Evolutionary conservation across 495 filamentous ascomycete species (phyloP).

Genomic region (Penicillium samsonianum): DNA sequence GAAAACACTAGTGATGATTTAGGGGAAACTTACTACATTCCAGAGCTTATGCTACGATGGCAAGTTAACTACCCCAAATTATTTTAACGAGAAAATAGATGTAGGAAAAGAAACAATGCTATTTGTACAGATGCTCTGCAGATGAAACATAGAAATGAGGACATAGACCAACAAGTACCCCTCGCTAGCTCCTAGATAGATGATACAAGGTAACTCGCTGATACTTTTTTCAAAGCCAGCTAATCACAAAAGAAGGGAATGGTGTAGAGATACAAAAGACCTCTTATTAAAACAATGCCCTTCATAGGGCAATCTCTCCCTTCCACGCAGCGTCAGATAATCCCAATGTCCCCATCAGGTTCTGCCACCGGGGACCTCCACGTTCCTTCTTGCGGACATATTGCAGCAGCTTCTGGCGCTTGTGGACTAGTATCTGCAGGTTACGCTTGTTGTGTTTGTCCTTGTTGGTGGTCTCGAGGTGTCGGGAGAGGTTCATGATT

Average conservation of each 20-base stretch:
- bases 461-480: slow-evolving; percentile 53
- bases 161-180: slow-evolving; percentile 16
- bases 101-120: slow-evolving; percentile 17
- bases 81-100: background rate
- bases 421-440: slow-evolving; percentile 80
- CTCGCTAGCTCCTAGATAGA: slow-evolving; percentile 14
- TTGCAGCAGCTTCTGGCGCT: slow-evolving; percentile 79
- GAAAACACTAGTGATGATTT: background rate
- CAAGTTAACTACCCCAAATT: background rate
- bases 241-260: slow-evolving; percentile 12
- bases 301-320: slow-evolving; percentile 77
- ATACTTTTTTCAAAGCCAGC: slow-evolving; percentile 17
- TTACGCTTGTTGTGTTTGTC: slow-evolving; percentile 96
- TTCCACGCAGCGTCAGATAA: slow-evolving; percentile 84
- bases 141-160: slow-evolving; percentile 8
- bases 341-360: slow-evolving; percentile 78
- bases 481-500: slow-evolving; percentile 75
- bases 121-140: slow-evolving; percentile 30
- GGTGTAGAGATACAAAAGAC: slow-evolving; percentile 13
- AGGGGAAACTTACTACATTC: background rate
- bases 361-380: slow-evolving; percentile 83
- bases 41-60: background rate
- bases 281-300: slow-evolving; percentile 12
- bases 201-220: slow-evolving; percentile 19
- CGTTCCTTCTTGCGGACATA: slow-evolving; percentile 89